phyloP scores from a whole-genome alignment of 257 asterid species.

The Misopates orontium region DNA sequence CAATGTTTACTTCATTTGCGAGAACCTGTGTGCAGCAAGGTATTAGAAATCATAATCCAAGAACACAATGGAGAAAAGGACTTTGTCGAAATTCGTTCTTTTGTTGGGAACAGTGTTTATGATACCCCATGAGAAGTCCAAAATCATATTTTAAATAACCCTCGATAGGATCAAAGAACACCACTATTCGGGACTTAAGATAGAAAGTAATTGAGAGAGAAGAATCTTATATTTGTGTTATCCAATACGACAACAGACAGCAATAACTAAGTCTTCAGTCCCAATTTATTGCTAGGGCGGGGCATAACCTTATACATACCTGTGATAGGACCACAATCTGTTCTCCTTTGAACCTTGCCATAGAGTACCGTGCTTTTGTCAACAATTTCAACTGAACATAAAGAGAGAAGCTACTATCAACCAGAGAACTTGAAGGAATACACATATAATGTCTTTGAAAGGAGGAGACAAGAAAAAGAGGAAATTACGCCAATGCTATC shows the following conservation, averaged over 20 bases:
- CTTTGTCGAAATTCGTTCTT: background rate
- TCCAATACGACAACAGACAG: too few relatives aligned
- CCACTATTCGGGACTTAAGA: too few relatives aligned
- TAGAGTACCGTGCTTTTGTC: constrained; percentile 84
- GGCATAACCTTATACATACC: constrained; percentile 44
- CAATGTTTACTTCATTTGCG: constrained; percentile 90
- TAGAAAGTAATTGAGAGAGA: too few relatives aligned
- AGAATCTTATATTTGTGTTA: too few relatives aligned
- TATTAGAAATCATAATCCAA: constrained; percentile 14
- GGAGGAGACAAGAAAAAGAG: background rate
- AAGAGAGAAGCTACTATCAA: constrained; percentile 29
- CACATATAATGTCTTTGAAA: background rate
- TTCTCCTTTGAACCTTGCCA: constrained; percentile 82
- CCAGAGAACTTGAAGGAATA: constrained; percentile 22
- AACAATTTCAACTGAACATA: constrained; percentile 68
- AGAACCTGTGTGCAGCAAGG: constrained; percentile 56
- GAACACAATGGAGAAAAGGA: background rate
- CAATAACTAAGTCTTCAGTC: too few relatives aligned
- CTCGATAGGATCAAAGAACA: too few relatives aligned
- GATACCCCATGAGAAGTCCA: background rate
- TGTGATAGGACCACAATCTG: constrained; percentile 90
- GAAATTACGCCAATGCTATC: constrained; percentile 78
- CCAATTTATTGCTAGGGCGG: background rate
- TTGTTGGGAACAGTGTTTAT: background rate
- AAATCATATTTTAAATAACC: background rate